Evolutionary conservation across 2,329 filamentous ascomycete species (phyloP).

Genomic region (Gnomoniopsis sp.): DNA sequence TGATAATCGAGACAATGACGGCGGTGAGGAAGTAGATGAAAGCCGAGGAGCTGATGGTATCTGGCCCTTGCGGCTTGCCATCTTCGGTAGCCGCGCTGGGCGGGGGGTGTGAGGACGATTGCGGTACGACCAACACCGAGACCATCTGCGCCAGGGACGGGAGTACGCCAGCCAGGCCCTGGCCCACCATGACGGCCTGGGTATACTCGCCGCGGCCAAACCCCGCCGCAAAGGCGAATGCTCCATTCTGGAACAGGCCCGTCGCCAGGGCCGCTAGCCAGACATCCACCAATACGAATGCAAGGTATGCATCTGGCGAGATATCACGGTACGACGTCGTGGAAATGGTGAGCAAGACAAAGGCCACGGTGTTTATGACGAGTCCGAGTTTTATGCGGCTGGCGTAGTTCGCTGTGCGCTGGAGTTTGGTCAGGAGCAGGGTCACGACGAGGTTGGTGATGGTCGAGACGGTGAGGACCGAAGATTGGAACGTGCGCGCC

Average conservation of each 20-base stretch:
- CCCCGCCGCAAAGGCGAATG: constrained; percentile 85
- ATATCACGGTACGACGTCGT: constrained; percentile 65
- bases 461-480: constrained; percentile 83
- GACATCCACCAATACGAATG: constrained; percentile 79
- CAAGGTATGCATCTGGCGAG: constrained; percentile 67
- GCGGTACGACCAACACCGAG: constrained; percentile 68
- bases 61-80: constrained; percentile 24
- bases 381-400: constrained; percentile 78
- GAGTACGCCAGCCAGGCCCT: constrained; percentile 86
- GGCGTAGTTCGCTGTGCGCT: constrained; percentile 81
- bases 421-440: constrained; percentile 73
- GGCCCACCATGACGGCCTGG: constrained; percentile 93
- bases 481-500: constrained; percentile 79
- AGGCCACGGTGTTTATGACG: constrained; percentile 71
- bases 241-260: constrained; percentile 86
- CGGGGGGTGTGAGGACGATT: constrained; percentile 22
- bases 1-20: constrained; percentile 66
- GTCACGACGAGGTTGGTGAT: constrained; percentile 76
- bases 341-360: constrained; percentile 74
- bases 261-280: constrained; percentile 75
- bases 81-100: constrained; percentile 18
- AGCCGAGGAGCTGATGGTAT: constrained; percentile 61
- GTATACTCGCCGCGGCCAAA: constrained; percentile 88
- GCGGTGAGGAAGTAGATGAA: constrained; percentile 92
- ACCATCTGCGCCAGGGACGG: constrained; percentile 84